Evolutionary conservation across 2,329 filamentous ascomycete genomes (phyloP).

Genomic region (Neurospora crassa): DNA sequence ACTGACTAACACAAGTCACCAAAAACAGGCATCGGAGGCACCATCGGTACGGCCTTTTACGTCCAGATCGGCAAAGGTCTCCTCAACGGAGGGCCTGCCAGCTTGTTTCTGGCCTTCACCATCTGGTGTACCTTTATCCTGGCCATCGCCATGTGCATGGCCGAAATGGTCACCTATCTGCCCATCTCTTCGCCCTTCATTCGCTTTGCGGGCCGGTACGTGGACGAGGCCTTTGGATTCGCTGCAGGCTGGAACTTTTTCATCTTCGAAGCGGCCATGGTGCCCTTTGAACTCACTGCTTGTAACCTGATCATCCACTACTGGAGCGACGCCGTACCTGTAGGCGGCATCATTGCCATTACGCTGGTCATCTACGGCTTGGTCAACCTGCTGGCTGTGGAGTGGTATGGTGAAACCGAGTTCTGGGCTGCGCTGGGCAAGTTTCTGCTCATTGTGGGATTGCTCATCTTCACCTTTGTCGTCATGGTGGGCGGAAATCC

Average conservation of each 20-base stretch:
- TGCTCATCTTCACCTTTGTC: slow-evolving; percentile 71
- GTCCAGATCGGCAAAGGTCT: slow-evolving; percentile 51
- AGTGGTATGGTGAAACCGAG: slow-evolving; percentile 69
- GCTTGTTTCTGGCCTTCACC: slow-evolving; percentile 49
- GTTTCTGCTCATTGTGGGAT: slow-evolving; percentile 59
- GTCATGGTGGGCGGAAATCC: slow-evolving; percentile 80
- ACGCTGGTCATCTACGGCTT: slow-evolving; percentile 34
- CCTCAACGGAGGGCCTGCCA: slow-evolving; percentile 48
- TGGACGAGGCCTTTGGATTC: slow-evolving; percentile 67
- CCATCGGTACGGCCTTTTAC: slow-evolving; percentile 52
- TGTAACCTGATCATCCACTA: slow-evolving; percentile 54
- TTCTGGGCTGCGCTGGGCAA: slow-evolving; percentile 68
- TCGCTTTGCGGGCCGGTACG: slow-evolving; percentile 64
- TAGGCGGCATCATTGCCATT: slow-evolving; percentile 49
- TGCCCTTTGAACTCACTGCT: slow-evolving; percentile 59
- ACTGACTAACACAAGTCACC: not conserved
- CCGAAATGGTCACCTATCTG: slow-evolving; percentile 69
- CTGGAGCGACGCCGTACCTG: slow-evolving; percentile 48
- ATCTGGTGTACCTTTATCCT: slow-evolving; percentile 55
- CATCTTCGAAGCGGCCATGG: slow-evolving; percentile 56
- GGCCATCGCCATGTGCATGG: slow-evolving; percentile 51
- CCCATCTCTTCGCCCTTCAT: slow-evolving; percentile 74
- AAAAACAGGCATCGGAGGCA: slow-evolving; percentile 47
- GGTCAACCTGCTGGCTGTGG: slow-evolving; percentile 64
- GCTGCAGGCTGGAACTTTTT: slow-evolving; percentile 69